Base-by-base conservation (phyloP, 208 protist species). In the Herpetomonas tarakana region DNA sequence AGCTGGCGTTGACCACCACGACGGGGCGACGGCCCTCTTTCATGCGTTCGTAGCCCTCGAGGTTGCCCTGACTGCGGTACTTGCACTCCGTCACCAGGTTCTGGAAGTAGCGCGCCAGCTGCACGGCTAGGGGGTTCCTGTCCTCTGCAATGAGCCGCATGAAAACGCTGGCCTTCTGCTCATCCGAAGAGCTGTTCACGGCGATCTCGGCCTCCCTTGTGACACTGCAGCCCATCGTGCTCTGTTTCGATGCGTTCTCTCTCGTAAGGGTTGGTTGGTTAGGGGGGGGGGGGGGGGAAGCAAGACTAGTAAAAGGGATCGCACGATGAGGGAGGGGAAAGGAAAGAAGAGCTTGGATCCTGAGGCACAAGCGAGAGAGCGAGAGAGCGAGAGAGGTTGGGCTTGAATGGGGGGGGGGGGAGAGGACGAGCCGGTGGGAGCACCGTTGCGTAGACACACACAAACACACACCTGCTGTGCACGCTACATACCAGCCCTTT, bases 221-320 rank as follows among this genome's bases (percentile, higher is more conserved):
- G 24, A 38, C 55, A 21, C 55, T 24, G 39, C 64, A 69, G 22
- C 64, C 64, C 64, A 69, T 69, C n/a, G n/a, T n/a, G n/a, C n/a
- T n/a, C n/a, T n/a, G n/a, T n/a, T n/a, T n/a, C n/a, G n/a, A n/a
- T n/a, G n/a, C n/a, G n/a, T n/a, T n/a, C n/a, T n/a, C n/a, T 56
- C 39, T 68, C 44, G 25, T 46, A 35, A n/a, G n/a, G 12, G 22
- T 3, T 50, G 19, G 7, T 24, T 55, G 44, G 21, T 18, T 26
- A 39, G 18, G 22, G 45, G 51, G 19, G 50, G 29, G 9, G 50
- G 14, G 29, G 50, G 11, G 3, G 27, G 24, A 24, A 35, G 50
- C 4, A 9, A 24, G 6, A 9, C 22, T 16, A 54, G 11, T 9
- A 35, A 30, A 54, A n/a, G n/a, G n/a, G n/a, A n/a, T n/a, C n/a